Evolutionary conservation across 1,284 basidiomycete genomes (phyloP), one percentile per base, ranked within the genome.

Genomic region (Takashimella koratensis): DNA sequence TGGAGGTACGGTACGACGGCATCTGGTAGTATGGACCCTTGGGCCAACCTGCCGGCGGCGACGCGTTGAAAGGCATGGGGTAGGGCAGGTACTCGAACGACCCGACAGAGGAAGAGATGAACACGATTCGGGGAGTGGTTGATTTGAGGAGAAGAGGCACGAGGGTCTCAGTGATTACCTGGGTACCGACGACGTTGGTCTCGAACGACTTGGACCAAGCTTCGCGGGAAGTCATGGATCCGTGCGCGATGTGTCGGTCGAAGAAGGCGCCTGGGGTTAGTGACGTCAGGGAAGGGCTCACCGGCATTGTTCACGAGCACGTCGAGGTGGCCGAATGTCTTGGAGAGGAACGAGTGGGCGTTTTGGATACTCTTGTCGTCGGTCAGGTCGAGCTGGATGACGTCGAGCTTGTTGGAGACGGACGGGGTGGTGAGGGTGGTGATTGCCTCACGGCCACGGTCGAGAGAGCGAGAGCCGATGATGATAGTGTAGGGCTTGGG

Each of bases 61-160:
- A 20, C 19, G n/a, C 21, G 19, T 54, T 40, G 48, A 27, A 5
- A n/a, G 42, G 19, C 23, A 26, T 46, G 22, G 12, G 43, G 21
- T 13, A 12, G 13, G 12, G 10, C 21, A 13, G 12, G 11, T 20
- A 24, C 6, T 24, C 23, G 45, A 58, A 1, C 2, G 58, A 60
- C 3, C 45, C 39, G 13, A 58, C 43, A 5, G 45, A 40, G n/a
- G 54, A 54, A 1, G 61, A 53, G 26, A 63, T 23, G 51, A 60
- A 63, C 19, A 63, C 16, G 36, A 63, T 20, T 21, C 54, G 26
- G 1, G 53, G 61, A 10, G 39, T 5, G 3, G 25, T 8, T 6
- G 61, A 58, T 16, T 51, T 44, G 3, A 63, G 44, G 13, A 63
- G 40, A 13, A 63, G 56, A 5, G 54, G 52, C 5, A 53, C n/a